phyloP scores from a whole-genome alignment of 768 basidiomycete species.

The Pleurotus salmoneostramineus region DNA sequence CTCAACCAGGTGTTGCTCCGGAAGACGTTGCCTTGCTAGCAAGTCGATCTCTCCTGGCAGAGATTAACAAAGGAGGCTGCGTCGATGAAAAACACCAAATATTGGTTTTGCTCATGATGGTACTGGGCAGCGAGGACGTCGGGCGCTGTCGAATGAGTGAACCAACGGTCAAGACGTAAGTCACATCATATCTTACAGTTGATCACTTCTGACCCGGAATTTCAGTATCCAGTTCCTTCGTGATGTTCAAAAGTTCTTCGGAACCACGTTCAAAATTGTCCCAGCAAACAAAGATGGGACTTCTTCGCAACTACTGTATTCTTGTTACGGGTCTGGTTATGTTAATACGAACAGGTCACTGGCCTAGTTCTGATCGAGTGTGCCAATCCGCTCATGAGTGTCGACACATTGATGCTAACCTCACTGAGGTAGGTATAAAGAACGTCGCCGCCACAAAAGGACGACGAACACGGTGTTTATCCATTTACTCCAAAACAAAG shows the following conservation, averaged over 20 bases:
- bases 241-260: constrained; percentile 79
- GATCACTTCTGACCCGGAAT: constrained; percentile 5
- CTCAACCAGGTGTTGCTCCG: constrained; percentile 78
- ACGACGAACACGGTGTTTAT: too few species aligned
- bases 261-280: constrained; percentile 90
- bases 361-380: constrained; percentile 34
- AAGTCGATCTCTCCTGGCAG: constrained; percentile 71
- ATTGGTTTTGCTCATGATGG: constrained; percentile 86
- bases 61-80: constrained; percentile 83
- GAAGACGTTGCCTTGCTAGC: constrained; percentile 90
- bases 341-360: constrained; percentile 82
- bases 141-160: constrained; percentile 85
- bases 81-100: constrained; percentile 88
- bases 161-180: constrained; percentile 79
- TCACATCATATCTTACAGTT: neutral
- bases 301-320: constrained; percentile 67
- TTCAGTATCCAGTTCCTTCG: constrained; percentile 86
- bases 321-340: constrained; percentile 91
- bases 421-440: too few species aligned
- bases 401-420: neutral
- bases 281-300: constrained; percentile 51
- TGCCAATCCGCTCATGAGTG: neutral
- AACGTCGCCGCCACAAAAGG: too few species aligned
- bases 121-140: constrained; percentile 96
- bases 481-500: too few species aligned